Conservation (phyloP, 192 early-diverging fungal genomes). For the Coemansia sp. region DNA sequence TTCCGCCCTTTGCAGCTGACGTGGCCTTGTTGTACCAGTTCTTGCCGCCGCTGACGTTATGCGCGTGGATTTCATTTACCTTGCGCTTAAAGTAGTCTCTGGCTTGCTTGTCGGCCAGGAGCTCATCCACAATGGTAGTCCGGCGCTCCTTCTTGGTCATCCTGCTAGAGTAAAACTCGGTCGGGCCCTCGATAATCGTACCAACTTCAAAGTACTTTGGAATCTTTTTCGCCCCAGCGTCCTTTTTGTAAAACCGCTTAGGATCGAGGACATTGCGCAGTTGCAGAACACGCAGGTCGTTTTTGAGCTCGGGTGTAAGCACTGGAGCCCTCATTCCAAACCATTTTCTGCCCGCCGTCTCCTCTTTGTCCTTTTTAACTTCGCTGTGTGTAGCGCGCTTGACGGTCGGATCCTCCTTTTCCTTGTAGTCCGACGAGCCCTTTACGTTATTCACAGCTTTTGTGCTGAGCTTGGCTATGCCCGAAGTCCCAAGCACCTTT, state of each 20-base stretch:
- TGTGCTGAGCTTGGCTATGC: slow-evolving; percentile 21
- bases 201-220: slow-evolving; percentile 96
- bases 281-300: slow-evolving; percentile 83
- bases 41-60: slow-evolving; percentile 38
- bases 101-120: slow-evolving; percentile 71
- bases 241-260: slow-evolving; percentile 87
- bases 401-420: slow-evolving; percentile 34
- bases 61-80: slow-evolving; percentile 70
- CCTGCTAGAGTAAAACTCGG: slow-evolving; percentile 86
- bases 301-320: slow-evolving; percentile 83
- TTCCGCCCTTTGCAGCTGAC: not conserved
- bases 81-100: slow-evolving; percentile 85
- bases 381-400: slow-evolving; percentile 18
- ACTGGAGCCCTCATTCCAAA: slow-evolving; percentile 84
- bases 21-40: slow-evolving; percentile 26
- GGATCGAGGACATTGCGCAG: slow-evolving; percentile 85
- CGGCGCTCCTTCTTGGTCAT: slow-evolving; percentile 81
- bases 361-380: slow-evolving; percentile 12
- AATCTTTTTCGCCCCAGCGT: slow-evolving; percentile 53
- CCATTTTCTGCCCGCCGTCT: slow-evolving; percentile 59
- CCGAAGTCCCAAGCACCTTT: slow-evolving; percentile 15
- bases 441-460: not conserved
- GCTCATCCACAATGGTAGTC: slow-evolving; percentile 79
- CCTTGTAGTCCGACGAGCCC: not conserved
- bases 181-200: slow-evolving; percentile 82